A percentile compares a stretch with the other conserved stretches of the same genome.
Conservation (phyloP, 306 rosid genomes). For the Ochetophila trinervis region DNA sequence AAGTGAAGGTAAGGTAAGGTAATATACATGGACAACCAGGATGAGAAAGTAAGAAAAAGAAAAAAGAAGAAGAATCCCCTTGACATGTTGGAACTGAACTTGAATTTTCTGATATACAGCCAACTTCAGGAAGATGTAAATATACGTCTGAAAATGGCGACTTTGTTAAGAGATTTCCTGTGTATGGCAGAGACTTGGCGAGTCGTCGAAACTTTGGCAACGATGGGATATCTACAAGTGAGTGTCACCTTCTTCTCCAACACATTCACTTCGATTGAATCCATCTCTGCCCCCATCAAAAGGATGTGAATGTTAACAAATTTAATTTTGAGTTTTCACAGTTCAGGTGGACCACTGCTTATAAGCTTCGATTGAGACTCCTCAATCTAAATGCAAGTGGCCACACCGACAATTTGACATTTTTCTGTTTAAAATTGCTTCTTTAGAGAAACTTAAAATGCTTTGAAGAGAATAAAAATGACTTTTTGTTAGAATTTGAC, state of each 20-base stretch:
- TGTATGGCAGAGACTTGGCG: constrained; percentile 35
- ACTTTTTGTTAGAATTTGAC: no score
- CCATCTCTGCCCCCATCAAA: constrained; percentile 48
- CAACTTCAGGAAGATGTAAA: constrained; percentile 41
- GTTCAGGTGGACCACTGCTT: no score
- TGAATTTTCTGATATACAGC: background rate
- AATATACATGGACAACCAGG: constrained; percentile 28
- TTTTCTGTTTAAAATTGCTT: no score
- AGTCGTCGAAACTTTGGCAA: constrained; percentile 24
- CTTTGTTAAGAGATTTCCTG: constrained; percentile 38
- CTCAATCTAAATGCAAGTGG: no score
- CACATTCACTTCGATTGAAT: constrained; percentile 61
- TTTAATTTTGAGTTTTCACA: no score
- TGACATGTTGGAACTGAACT: background rate
- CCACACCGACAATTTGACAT: no score
- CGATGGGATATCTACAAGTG: constrained; percentile 42
- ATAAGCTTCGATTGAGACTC: no score
- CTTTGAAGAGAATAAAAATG: no score
- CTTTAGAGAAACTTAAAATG: no score
- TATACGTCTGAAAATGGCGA: constrained; percentile 42
- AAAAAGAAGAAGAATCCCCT: background rate
- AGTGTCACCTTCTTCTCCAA: constrained; percentile 70
- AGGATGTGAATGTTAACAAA: background rate
- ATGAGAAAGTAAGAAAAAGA: no score
- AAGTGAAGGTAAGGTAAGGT: background rate